Conservation (phyloP, 345 rosid genomes). For the Melaleuca quinquenervia region DNA sequence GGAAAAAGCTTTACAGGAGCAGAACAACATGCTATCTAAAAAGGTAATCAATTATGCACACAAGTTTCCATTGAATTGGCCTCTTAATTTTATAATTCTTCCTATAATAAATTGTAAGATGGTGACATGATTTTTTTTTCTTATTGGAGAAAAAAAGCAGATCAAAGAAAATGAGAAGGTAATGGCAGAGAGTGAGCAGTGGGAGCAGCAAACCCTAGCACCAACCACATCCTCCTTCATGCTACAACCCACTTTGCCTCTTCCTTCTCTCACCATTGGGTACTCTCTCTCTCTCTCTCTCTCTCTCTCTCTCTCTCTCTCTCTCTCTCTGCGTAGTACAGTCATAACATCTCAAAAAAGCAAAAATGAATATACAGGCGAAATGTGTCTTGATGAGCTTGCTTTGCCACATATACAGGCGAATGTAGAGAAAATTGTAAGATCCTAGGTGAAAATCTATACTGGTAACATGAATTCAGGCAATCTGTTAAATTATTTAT, state of each 20-base stretch:
- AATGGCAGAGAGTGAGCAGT: constrained; percentile 7
- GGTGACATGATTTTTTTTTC: background rate
- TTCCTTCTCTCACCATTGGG: constrained; percentile 35
- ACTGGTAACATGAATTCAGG: background rate
- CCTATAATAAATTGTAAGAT: background rate
- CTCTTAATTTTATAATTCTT: background rate
- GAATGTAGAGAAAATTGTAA: background rate
- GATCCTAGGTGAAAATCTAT: background rate
- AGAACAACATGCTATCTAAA: constrained; percentile 39
- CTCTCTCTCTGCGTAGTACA: background rate
- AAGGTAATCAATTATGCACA: constrained; percentile 34
- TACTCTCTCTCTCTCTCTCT: constrained; percentile 5
- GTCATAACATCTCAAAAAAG: background rate
- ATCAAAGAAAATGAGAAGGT: constrained; percentile 26
- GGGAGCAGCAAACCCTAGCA: constrained; percentile 20
- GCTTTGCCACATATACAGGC: background rate
- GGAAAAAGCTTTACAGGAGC: constrained; percentile 48
- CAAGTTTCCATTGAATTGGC: background rate
- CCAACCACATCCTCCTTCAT: constrained; percentile 13
- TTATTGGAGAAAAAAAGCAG: constrained; percentile 1
- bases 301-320: background rate
- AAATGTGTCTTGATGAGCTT: background rate
- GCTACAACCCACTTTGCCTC: constrained; percentile 2
- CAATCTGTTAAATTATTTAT: background rate
- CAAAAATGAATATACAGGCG: background rate